phyloP scores from a whole-genome alignment of 495 filamentous ascomycete species.

The Tricharina praecox region DNA sequence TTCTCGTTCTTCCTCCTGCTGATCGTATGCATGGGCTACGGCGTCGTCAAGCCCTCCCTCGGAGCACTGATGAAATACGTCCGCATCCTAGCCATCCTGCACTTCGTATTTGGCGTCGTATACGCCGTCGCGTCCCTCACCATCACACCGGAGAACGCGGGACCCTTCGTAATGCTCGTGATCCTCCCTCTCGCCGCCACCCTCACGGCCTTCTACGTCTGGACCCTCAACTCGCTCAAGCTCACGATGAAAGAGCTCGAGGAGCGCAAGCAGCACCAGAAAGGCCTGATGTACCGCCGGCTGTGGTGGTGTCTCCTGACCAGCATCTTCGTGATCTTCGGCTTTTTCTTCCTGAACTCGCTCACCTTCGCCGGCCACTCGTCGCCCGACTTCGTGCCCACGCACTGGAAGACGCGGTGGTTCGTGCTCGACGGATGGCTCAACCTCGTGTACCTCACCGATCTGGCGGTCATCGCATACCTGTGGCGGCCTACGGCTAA shows the following conservation, averaged over 20 bases:
- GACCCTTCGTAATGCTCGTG: conserved; percentile 84
- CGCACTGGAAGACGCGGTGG: conserved; percentile 93
- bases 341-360: conserved; percentile 88
- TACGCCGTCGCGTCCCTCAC: conserved; percentile 82
- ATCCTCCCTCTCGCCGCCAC: conserved; percentile 85
- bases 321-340: conserved; percentile 88
- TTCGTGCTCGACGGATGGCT: conserved; percentile 97
- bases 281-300: conserved; percentile 92
- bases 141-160: conserved; percentile 66
- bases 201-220: conserved; percentile 93
- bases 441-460: conserved; percentile 86
- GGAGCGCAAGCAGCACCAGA: conserved; percentile 83
- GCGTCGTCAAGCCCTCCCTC: conserved; percentile 87
- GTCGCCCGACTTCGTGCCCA: conserved; percentile 76
- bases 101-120: conserved; percentile 89
- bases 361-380: conserved; percentile 73
- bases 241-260: conserved; percentile 87
- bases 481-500: conserved; percentile 94
- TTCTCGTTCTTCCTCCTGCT: conserved; percentile 98
- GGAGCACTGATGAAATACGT: conserved; percentile 90
- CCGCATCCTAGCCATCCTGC: conserved; percentile 70
- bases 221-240: conserved; percentile 93
- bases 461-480: conserved; percentile 86
- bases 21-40: conserved; percentile 99
- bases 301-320: conserved; percentile 94